phyloP scores from a whole-genome alignment of 805 yeast genomes.

The Diddensiella santjacobensis region DNA sequence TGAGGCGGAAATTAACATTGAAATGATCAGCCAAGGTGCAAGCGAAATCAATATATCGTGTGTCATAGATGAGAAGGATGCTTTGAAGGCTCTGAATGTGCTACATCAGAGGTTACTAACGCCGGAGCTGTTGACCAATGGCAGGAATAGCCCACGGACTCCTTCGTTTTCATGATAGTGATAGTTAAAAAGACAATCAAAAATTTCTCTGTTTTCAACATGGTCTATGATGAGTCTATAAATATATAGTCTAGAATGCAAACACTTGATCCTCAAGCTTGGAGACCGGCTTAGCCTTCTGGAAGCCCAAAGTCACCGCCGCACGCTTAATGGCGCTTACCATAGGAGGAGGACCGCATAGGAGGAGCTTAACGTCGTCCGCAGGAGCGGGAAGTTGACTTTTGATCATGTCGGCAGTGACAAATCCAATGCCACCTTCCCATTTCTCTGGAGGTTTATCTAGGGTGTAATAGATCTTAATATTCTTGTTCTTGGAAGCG shows the following conservation, averaged over 20 bases:
- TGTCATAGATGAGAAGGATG: slow-evolving; percentile 80
- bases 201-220: background rate
- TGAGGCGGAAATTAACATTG: slow-evolving; percentile 86
- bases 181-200: background rate
- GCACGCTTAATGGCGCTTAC: slow-evolving; percentile 77
- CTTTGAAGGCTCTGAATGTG: slow-evolving; percentile 78
- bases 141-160: background rate
- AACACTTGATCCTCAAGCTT: slow-evolving; percentile 51
- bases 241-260: slow-evolving; percentile 10
- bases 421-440: slow-evolving; percentile 82
- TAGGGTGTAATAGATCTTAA: slow-evolving; percentile 67
- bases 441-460: slow-evolving; percentile 68
- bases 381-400: slow-evolving; percentile 59
- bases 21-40: slow-evolving; percentile 98
- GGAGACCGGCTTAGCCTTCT: slow-evolving; percentile 90
- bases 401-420: slow-evolving; percentile 68
- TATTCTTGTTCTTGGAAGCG: slow-evolving; percentile 46
- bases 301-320: slow-evolving; percentile 66
- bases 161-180: background rate
- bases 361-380: slow-evolving; percentile 60
- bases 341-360: slow-evolving; percentile 97
- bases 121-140: background rate
- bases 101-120: slow-evolving; percentile 70
- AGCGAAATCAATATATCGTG: slow-evolving; percentile 96
- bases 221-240: no score